Conservation (phyloP, 371 early-diverging fungal species). For the Mucor lusitanicus region DNA sequence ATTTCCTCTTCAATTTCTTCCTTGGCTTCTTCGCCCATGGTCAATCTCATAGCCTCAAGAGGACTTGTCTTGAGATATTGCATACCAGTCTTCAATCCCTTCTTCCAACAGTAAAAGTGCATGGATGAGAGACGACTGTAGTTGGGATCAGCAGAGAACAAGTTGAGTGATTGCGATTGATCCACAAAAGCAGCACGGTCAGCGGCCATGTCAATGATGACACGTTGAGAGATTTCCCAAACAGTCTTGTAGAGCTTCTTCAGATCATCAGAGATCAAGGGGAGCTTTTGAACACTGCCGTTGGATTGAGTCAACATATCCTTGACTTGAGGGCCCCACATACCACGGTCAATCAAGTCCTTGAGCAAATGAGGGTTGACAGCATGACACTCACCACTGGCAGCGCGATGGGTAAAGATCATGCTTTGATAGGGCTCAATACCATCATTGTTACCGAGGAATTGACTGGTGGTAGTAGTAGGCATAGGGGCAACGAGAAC, state of each 20-base stretch:
- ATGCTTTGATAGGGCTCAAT: constrained; percentile 96
- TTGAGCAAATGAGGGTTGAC: constrained; percentile 95
- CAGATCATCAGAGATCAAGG: constrained; percentile 82
- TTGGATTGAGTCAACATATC: constrained; percentile 92
- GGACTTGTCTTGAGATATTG: constrained; percentile 96
- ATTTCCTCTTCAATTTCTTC: constrained; percentile 25
- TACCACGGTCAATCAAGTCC: constrained; percentile 86
- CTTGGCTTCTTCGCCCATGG: constrained; percentile 36
- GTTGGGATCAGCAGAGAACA: constrained; percentile 94
- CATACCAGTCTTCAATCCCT: constrained; percentile 99
- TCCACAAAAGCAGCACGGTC: constrained; percentile 97
- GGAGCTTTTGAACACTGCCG: constrained; percentile 91
- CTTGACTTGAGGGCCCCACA: constrained; percentile 96
- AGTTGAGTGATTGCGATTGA: constrained; percentile 95
- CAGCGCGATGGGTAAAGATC: constrained; percentile 94
- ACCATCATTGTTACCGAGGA: constrained; percentile 98
- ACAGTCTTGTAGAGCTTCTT: constrained; percentile 97
- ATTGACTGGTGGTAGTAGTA: constrained; percentile 96
- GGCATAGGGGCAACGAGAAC: constrained; percentile 98
- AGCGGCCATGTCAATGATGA: constrained; percentile 75
- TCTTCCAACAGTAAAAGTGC: constrained; percentile 99
- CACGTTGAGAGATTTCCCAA: constrained; percentile 96
- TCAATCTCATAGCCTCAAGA: constrained; percentile 85
- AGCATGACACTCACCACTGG: constrained; percentile 98
- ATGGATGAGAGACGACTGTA: constrained; percentile 93